These are phyloP conservation scores for Aspergillus ellipticus DNA, from an alignment of 495 filamentous ascomycete genomes.

Conservation along the genomic window DNA sequence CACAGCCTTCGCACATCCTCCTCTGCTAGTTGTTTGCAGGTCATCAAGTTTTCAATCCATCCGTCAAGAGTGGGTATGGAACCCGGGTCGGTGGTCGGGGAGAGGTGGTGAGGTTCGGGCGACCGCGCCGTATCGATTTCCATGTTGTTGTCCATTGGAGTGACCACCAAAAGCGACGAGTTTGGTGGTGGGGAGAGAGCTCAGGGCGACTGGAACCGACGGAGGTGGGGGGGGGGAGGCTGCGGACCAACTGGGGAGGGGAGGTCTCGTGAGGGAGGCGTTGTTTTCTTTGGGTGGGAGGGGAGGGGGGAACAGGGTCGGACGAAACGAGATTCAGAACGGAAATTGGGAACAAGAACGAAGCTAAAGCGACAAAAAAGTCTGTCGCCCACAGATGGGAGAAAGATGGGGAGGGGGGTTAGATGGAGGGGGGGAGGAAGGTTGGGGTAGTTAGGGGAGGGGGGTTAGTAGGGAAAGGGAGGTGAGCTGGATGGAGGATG, in stretches of 20 bases:
- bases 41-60: slow-evolving; percentile 98
- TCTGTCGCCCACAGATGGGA: slow-evolving; percentile 2
- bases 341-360: background rate
- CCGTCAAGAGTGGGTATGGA: slow-evolving; percentile 92
- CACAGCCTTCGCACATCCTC: slow-evolving; percentile 92
- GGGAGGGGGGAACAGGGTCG: background rate
- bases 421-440: slow-evolving; percentile 27
- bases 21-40: slow-evolving; percentile 95
- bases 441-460: slow-evolving; percentile 7
- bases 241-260: slow-evolving; percentile 32
- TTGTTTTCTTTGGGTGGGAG: slow-evolving; percentile 6
- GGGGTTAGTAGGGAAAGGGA: slow-evolving; percentile 26
- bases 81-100: slow-evolving; percentile 72
- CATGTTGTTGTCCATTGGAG: slow-evolving; percentile 94
- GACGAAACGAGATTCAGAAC: background rate
- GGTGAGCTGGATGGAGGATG: slow-evolving; percentile 25
- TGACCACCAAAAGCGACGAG: slow-evolving; percentile 14
- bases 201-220: slow-evolving; percentile 16
- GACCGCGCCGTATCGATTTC: slow-evolving; percentile 78
- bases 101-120: slow-evolving; percentile 73
- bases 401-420: slow-evolving; percentile 14
- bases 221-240: slow-evolving; percentile 36
- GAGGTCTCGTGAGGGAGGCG: slow-evolving; percentile 42
- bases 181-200: slow-evolving; percentile 4
- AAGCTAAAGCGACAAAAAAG: slow-evolving; percentile 13